phyloP scores from a whole-genome alignment of 2,329 filamentous ascomycete species.

The Trichoderma harzianum region DNA sequence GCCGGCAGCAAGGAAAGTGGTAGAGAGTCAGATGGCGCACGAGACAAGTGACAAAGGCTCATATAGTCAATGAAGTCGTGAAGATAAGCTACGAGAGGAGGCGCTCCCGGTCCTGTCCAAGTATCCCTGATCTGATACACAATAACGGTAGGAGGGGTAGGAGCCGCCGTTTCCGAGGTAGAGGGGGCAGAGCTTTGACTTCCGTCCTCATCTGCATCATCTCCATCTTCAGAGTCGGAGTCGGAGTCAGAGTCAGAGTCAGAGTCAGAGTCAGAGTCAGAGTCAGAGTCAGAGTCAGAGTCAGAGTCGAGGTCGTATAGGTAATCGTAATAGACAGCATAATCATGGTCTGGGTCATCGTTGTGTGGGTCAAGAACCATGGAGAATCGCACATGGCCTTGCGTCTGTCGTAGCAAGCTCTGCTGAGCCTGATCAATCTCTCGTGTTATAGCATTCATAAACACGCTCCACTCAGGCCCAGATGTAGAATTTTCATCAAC shows the following conservation, averaged over 20 bases:
- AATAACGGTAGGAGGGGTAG: background rate
- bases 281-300: too few relatives aligned
- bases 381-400: background rate
- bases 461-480: background rate
- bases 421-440: background rate
- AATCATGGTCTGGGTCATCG: background rate
- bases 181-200: background rate
- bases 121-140: background rate
- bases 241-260: background rate
- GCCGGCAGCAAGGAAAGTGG: conserved; percentile 31
- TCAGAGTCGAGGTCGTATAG: background rate
- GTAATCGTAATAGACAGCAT: background rate
- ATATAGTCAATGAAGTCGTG: background rate
- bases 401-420: background rate
- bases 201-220: background rate
- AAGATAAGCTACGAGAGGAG: background rate
- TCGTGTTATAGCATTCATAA: background rate
- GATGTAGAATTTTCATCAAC: background rate
- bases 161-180: background rate
- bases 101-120: background rate
- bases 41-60: background rate
- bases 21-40: conserved; percentile 11
- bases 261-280: background rate
- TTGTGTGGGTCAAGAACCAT: too few relatives aligned
- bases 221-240: background rate